Evolutionary conservation across 1,284 basidiomycete genomes (phyloP).

Genomic region (Mrakiaceae sp.): DNA sequence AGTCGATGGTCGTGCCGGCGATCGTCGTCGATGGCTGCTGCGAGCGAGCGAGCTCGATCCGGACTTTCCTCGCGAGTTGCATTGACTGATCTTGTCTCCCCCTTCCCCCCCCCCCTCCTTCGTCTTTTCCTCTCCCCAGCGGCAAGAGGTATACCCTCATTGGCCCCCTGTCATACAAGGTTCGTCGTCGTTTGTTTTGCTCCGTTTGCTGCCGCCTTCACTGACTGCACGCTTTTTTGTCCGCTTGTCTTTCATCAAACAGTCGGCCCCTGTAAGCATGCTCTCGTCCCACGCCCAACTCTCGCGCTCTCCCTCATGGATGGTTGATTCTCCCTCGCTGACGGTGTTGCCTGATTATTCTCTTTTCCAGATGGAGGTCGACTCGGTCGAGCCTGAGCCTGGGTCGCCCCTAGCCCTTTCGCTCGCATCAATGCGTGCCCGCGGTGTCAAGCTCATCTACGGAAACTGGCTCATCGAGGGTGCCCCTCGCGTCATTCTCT

Average conservation of each 20-base stretch:
- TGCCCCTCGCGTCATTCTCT: conserved; percentile 82
- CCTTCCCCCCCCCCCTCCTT: neutral
- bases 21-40: too few species aligned
- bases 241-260: neutral
- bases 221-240: neutral
- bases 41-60: too few species aligned
- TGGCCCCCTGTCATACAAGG: conserved; percentile 88
- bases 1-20: too few species aligned
- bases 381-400: conserved; percentile 65
- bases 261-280: conserved; percentile 13
- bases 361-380: conserved; percentile 78
- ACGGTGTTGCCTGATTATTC: neutral
- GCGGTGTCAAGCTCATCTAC: conserved; percentile 88
- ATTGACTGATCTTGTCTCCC: neutral
- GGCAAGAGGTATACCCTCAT: conserved; percentile 86
- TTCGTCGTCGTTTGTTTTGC: neutral
- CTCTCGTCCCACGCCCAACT: neutral
- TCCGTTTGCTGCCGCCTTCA: neutral
- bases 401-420: conserved; percentile 52
- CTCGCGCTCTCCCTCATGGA: neutral
- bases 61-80: too few species aligned
- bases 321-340: neutral
- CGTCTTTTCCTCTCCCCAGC: conserved; percentile 13
- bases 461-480: conserved; percentile 98
- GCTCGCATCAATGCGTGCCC: conserved; percentile 64